These are phyloP conservation scores for Plasmodium ovale DNA, from an alignment of 169 alveolate species.

Conservation along the genomic window DNA sequence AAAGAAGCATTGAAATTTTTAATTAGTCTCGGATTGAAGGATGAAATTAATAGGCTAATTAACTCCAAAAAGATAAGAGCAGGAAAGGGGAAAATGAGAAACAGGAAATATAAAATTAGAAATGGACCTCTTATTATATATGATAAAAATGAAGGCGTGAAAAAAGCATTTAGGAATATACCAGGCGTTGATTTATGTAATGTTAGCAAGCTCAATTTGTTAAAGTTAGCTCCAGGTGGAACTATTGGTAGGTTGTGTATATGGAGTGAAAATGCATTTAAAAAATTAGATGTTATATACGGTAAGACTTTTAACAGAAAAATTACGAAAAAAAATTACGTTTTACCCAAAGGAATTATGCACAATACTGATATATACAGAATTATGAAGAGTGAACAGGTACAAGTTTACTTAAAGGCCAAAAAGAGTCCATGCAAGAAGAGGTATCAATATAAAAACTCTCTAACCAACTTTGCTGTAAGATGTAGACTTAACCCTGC, in stretches of 20 bases:
- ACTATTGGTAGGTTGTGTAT: constrained; percentile 97
- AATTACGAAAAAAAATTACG: constrained; percentile 86
- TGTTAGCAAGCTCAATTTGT: constrained; percentile 96
- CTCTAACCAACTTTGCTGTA: constrained; percentile 79
- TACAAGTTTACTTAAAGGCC: constrained; percentile 94
- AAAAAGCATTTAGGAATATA: constrained; percentile 97
- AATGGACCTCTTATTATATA: constrained; percentile 98
- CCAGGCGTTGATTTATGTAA: constrained; percentile 97
- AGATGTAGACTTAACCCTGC: constrained; percentile 81
- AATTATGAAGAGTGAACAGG: constrained; percentile 96
- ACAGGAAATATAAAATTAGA: constrained; percentile 94
- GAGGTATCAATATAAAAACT: constrained; percentile 75
- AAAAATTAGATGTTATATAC: constrained; percentile 85
- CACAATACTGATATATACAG: constrained; percentile 92
- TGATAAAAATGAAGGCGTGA: constrained; percentile 93
- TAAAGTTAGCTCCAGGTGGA: constrained; percentile 99
- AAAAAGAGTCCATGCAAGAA: constrained; percentile 77
- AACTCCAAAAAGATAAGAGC: constrained; percentile 90
- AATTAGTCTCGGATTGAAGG: constrained; percentile 91
- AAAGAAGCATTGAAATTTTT: constrained; percentile 92
- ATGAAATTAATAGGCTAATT: constrained; percentile 90
- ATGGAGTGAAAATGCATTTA: constrained; percentile 97
- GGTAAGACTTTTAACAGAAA: constrained; percentile 18
- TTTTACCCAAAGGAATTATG: constrained; percentile 89
- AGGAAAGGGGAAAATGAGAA: constrained; percentile 97